Evolutionary conservation across 2,329 filamentous ascomycete genomes (phyloP).

Genomic region (Epichloe elymi): DNA sequence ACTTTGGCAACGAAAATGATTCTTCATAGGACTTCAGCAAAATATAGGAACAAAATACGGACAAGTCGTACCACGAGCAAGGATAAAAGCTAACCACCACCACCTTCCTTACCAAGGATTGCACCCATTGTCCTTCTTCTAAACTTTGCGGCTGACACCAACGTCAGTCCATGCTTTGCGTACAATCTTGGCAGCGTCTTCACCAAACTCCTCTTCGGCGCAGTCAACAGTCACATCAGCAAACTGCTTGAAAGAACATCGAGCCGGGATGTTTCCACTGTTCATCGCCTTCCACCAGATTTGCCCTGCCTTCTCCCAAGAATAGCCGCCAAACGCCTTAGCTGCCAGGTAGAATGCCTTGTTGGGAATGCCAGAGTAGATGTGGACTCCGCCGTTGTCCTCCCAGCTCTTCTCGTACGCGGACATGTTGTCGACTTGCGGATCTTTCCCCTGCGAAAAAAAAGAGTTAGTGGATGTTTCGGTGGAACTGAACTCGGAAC

Average conservation of each 20-base stretch:
- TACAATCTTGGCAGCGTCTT: slow-evolving; percentile 28
- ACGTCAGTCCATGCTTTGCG: slow-evolving; percentile 35
- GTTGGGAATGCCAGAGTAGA: slow-evolving; percentile 45
- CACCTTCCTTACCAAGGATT: slow-evolving; percentile 5
- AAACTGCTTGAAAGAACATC: slow-evolving; percentile 34
- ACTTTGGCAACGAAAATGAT: background rate
- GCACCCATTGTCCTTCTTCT: slow-evolving; percentile 7
- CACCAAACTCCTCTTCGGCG: slow-evolving; percentile 29
- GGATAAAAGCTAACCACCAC: background rate
- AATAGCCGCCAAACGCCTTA: slow-evolving; percentile 35
- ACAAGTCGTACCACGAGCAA: background rate
- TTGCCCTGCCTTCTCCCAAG: slow-evolving; percentile 39
- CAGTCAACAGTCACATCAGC: slow-evolving; percentile 34
- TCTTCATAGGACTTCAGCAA: background rate
- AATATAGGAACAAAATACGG: background rate
- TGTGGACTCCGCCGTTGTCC: slow-evolving; percentile 41
- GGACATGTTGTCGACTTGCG: slow-evolving; percentile 35
- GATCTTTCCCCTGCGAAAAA: slow-evolving; percentile 32
- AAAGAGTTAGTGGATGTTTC: background rate
- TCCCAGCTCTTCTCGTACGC: slow-evolving; percentile 25
- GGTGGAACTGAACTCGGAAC: background rate
- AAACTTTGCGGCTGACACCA: slow-evolving; percentile 22
- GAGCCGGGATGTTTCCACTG: slow-evolving; percentile 26
- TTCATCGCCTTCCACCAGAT: slow-evolving; percentile 39
- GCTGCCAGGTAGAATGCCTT: slow-evolving; percentile 39